Evolutionary conservation across 805 yeast genomes (phyloP).

Genomic region (Metschnikowia peoriensis): DNA sequence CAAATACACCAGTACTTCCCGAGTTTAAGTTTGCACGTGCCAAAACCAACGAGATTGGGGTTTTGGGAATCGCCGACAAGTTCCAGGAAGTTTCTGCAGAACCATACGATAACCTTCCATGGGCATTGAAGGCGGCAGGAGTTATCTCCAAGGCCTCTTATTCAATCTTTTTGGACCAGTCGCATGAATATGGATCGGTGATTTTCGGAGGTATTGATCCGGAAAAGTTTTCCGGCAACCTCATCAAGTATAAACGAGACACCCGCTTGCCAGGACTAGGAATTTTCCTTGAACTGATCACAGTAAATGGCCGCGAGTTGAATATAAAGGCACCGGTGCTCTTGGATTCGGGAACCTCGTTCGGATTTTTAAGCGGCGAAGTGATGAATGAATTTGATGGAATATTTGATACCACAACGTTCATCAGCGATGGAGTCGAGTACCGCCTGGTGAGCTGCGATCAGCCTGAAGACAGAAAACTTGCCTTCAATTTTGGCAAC

Average conservation of each 20-base stretch:
- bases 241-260: constrained; percentile 1
- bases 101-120: constrained; percentile 52
- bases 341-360: constrained; percentile 15
- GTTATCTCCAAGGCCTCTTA: constrained; percentile 53
- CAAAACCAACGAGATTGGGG: constrained; percentile 1
- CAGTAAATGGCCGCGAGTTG: constrained; percentile 2
- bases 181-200: constrained; percentile 27
- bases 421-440: constrained; percentile 1
- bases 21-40: constrained; percentile 13
- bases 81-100: constrained; percentile 1
- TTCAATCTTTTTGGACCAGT: constrained; percentile 57
- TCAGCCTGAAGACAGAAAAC: constrained; percentile 13
- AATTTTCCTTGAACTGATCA: not conserved
- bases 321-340: constrained; percentile 1
- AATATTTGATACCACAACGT: constrained; percentile 8
- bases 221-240: constrained; percentile 29
- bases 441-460: constrained; percentile 12
- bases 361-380: constrained; percentile 7
- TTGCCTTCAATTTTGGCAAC: constrained; percentile 13
- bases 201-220: constrained; percentile 45
- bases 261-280: constrained; percentile 4
- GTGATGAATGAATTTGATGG: constrained; percentile 11
- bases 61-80: constrained; percentile 11
- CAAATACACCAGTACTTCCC: not conserved
- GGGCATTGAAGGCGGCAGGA: constrained; percentile 55